A percentile compares a stretch with the other conserved stretches of the same genome.
Evolutionary conservation across 148 eudicot genomes (phyloP).

Genomic region (Rhododendron henanense): DNA sequence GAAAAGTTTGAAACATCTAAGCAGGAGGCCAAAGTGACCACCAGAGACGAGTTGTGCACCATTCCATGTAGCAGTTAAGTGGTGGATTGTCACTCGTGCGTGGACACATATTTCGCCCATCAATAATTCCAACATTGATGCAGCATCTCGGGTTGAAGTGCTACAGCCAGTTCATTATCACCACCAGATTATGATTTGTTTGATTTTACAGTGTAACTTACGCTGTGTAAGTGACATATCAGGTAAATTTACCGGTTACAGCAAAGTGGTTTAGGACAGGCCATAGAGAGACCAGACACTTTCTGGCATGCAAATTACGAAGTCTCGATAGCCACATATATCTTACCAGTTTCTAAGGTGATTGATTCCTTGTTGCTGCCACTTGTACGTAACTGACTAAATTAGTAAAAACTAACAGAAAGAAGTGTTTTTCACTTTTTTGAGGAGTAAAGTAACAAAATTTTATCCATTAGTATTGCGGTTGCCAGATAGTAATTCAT

Average conservation of each 20-base stretch:
- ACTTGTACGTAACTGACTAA: background rate
- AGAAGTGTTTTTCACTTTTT: background rate
- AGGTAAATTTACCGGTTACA: background rate
- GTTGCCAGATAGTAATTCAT: background rate
- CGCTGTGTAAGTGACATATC: background rate
- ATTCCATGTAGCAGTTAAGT: background rate
- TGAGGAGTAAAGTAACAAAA: background rate
- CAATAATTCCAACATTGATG: background rate
- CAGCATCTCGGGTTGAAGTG: background rate
- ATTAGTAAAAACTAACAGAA: background rate
- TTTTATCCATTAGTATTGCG: background rate
- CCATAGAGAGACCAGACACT: background rate
- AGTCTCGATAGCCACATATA: background rate
- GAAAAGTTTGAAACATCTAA: background rate
- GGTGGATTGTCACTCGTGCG: background rate
- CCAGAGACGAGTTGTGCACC: background rate
- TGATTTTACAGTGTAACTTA: background rate
- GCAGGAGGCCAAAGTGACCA: background rate
- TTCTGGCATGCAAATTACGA: background rate
- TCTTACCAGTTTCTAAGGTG: background rate
- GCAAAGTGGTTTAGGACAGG: background rate
- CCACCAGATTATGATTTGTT: background rate
- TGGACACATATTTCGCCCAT: background rate
- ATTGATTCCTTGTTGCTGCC: background rate
- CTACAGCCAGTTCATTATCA: background rate